A percentile compares a stretch with the other conserved stretches of the same genome.
These are phyloP conservation scores for Boletus rex-veris DNA, from an alignment of 768 basidiomycete genomes.

Conservation along the genomic window DNA sequence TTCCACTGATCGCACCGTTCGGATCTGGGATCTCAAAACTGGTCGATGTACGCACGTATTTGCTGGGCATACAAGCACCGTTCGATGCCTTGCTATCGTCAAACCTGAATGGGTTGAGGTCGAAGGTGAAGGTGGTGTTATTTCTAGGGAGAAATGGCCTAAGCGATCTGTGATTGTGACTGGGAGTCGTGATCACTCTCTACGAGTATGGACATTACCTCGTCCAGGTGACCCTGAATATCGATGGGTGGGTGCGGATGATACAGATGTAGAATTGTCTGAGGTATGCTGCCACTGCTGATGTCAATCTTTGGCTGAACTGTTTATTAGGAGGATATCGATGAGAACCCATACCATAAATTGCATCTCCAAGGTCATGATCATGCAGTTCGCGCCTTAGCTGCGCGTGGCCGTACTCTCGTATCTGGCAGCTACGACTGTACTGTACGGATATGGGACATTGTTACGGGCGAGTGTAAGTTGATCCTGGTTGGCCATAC, in stretches of 20 bases:
- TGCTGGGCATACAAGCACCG: constrained; percentile 94
- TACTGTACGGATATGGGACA: constrained; percentile 94
- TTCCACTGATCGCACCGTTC: constrained; percentile 89
- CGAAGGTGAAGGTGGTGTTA: constrained; percentile 57
- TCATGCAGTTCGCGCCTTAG: constrained; percentile 89
- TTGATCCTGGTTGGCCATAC: constrained; percentile 84
- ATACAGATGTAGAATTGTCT: constrained; percentile 57
- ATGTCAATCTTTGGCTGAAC: constrained; percentile 1
- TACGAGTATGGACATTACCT: constrained; percentile 67
- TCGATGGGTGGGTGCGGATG: constrained; percentile 59
- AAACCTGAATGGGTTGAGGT: constrained; percentile 86
- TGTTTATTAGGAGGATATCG: constrained; percentile 53
- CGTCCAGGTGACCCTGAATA: constrained; percentile 74
- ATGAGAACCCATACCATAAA: constrained; percentile 87
- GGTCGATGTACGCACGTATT: constrained; percentile 90
- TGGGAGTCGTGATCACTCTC: constrained; percentile 63
- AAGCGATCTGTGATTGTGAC: constrained; percentile 71
- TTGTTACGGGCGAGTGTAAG: constrained; percentile 75
- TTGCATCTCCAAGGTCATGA: constrained; percentile 84
- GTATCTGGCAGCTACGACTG: constrained; percentile 97
- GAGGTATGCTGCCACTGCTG: constrained; percentile 32
- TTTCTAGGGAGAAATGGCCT: constrained; percentile 69
- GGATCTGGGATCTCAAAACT: constrained; percentile 83
- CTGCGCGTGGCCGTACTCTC: constrained; percentile 82
- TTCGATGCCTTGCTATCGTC: constrained; percentile 92